These are phyloP conservation scores for Talaromyces pinophilus DNA, from an alignment of 2,329 filamentous ascomycete species.

Conservation along the genomic window DNA sequence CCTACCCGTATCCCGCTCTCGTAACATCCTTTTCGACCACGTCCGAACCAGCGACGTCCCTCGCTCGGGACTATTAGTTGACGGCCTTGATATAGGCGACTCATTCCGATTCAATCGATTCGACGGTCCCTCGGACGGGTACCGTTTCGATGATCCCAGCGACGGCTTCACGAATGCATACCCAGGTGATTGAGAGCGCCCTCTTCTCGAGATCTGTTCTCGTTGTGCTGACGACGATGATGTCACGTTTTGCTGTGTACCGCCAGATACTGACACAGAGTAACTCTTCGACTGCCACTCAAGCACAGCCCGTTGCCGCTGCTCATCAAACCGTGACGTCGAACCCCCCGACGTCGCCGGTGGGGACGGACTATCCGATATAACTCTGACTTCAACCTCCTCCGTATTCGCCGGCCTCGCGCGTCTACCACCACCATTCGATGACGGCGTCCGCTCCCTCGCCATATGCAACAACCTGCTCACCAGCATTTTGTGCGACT, in stretches of 20 bases:
- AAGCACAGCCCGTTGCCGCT: conserved; percentile 15
- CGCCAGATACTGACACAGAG: conserved; percentile 20
- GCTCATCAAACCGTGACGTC: conserved; percentile 14
- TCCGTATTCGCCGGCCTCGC: neutral
- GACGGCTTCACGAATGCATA: conserved; percentile 10
- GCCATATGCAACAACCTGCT: conserved; percentile 58
- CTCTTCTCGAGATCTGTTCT: neutral
- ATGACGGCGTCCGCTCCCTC: conserved; percentile 30
- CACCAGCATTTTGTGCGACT: conserved; percentile 69
- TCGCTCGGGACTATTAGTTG: neutral
- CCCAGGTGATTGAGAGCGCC: conserved; percentile 15
- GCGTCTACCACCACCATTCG: neutral
- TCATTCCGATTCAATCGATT: conserved; percentile 1
- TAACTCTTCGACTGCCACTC: conserved; percentile 19
- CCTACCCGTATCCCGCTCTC: neutral
- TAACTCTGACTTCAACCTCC: neutral
- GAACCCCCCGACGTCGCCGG: neutral
- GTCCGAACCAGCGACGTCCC: conserved; percentile 4
- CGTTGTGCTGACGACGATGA: conserved; percentile 8
- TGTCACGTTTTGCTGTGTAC: conserved; percentile 8
- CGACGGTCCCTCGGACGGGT: conserved; percentile 4
- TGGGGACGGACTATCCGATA: neutral
- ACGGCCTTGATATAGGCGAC: conserved; percentile 6
- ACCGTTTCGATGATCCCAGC: conserved; percentile 16
- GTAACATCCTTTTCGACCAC: neutral